These are phyloP conservation scores for Dianthus caryophyllus DNA, from an alignment of 148 eudicot species.

Conservation along the genomic window DNA sequence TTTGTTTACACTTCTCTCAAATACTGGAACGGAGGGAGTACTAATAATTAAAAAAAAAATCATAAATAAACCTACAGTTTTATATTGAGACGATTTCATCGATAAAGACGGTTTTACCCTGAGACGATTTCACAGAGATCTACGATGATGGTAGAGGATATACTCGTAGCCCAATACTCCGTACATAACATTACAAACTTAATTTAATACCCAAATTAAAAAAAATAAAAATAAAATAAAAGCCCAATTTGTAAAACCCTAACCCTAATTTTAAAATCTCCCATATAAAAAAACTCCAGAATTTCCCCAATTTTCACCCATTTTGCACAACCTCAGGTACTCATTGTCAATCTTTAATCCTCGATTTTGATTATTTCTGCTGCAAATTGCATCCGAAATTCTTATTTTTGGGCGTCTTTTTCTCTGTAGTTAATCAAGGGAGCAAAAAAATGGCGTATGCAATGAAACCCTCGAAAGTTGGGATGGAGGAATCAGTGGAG, in stretches of 20 bases:
- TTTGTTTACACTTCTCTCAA: no score
- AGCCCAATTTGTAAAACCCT: constrained; percentile 27
- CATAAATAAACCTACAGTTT: no score
- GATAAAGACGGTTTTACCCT: no score
- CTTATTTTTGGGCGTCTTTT: neutral
- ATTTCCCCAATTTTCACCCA: neutral
- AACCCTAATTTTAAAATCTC: constrained; percentile 6
- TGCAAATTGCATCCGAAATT: neutral
- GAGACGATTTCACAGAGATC: no score
- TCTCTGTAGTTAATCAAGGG: neutral
- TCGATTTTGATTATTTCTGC: neutral
- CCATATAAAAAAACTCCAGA: neutral
- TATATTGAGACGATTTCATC: no score
- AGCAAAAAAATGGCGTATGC: constrained; percentile 59
- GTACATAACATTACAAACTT: no score
- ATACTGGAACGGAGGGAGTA: no score
- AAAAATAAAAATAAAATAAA: neutral
- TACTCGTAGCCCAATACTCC: no score
- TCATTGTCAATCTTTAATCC: no score
- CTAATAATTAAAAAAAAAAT: no score
- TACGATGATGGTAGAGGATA: no score
- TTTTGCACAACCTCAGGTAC: constrained; percentile 18
- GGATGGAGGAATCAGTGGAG: constrained; percentile 72
- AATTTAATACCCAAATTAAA: no score
- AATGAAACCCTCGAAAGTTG: constrained; percentile 67